Base-by-base conservation (phyloP, 108 stramenopile genomes). In the Cyclotella choctawhatcheeana region DNA sequence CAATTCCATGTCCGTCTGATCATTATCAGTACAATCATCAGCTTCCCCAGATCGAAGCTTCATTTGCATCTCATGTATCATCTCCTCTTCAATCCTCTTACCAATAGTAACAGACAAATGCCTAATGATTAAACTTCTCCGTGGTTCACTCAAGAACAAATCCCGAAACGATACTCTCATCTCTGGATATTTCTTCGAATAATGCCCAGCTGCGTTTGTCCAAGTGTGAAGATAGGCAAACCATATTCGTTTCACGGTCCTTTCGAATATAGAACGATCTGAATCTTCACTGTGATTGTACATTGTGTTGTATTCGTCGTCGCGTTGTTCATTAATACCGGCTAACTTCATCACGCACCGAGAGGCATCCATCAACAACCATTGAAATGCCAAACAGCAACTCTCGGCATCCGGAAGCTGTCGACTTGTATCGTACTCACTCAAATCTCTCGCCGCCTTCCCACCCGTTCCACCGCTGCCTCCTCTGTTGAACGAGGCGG, bases 141-240 rank as follows among this genome's bases (percentile, higher is more conserved):
- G 56, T 20, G 17, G 1, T 12, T 30, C 35, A 10, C 26, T 32
- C 45, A 92, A 44, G 61, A 88, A 92, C 25, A 26, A 53, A 77
- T 89, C 91, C 25, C 91, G 91, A 55, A 92, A 86, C 13, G 75
- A 84, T 53, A 88, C 85, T 53, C 89, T 84, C 51, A 88, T 71
- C 33, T 87, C 82, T 29, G 91, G 91, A 76, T 89, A 86, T 21
- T 71, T 62, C n/a, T 20, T 40, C 0, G 80, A 80, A 55, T 82
- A 88, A 20, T 56, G 58, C 6, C 68, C 61, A 0, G 89, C 80
- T 4, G 84, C 89, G 17, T 89, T 79, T 51, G 45, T 81, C 89
- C 89, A 92, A 1, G 86, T 59, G 22, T 51, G 26, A 35, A 88
- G 65, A 50, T 92, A 92, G 18, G 79, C 63, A 25, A 76, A 67